A percentile compares a stretch with the other conserved stretches of the same genome.
Evolutionary conservation across 257 asterid species (phyloP).

Genomic region (Paraleonurus japonicus): DNA sequence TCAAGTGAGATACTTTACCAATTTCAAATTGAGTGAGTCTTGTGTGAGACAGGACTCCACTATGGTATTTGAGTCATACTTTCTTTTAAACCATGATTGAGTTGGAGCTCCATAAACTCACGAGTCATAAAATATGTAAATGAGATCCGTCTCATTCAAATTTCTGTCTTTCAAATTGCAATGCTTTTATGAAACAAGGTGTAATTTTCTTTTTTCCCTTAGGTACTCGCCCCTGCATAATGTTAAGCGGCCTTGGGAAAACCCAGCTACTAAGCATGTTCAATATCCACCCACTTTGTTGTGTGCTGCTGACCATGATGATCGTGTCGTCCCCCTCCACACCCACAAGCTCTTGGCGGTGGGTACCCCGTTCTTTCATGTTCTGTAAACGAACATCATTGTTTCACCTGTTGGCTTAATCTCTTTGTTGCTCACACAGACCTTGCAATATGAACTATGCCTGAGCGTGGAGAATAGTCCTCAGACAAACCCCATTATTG

Average conservation of each 20-base stretch:
- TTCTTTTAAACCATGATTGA: too few species aligned
- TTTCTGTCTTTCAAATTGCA: neutral
- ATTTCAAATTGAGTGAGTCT: neutral
- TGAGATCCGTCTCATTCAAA: too few species aligned
- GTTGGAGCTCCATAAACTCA: too few species aligned
- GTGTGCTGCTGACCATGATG: constrained; percentile 94
- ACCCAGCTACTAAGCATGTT: constrained; percentile 29
- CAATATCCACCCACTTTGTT: constrained; percentile 90
- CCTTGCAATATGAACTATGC: constrained; percentile 75
- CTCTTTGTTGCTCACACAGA: constrained; percentile 35
- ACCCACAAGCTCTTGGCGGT: constrained; percentile 86
- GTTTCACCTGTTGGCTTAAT: too few species aligned
- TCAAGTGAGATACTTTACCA: constrained; percentile 53
- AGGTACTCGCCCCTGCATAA: constrained; percentile 96
- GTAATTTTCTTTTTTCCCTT: neutral
- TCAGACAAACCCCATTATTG: constrained; percentile 74
- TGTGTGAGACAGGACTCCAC: too few species aligned
- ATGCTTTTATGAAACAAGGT: neutral
- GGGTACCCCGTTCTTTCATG: constrained; percentile 19
- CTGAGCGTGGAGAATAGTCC: constrained; percentile 60
- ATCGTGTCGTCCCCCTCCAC: constrained; percentile 95
- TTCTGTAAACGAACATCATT: neutral
- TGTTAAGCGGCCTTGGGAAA: constrained; percentile 91
- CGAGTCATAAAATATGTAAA: too few species aligned
- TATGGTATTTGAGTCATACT: too few species aligned